Evolutionary conservation across 306 rosid species (phyloP).

Genomic region (barrel medic (Medicago truncatula)): MtrunA17r5.0-ANR NC_053045.1:42647501-42648000

Average conservation of each 20-base stretch:
- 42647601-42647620: conserved; percentile 44
- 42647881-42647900: too few relatives aligned
- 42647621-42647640: conserved; percentile 65
- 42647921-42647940: too few relatives aligned
- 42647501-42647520: too few relatives aligned
- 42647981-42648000: too few relatives aligned
- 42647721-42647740: conserved; percentile 72
- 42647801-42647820: neutral
- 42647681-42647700: conserved; percentile 78
- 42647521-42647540: conserved; percentile 44
- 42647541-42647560: neutral
- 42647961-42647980: too few relatives aligned
- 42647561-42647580: neutral
- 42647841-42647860: too few relatives aligned
- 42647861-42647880: too few relatives aligned
- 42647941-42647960: too few relatives aligned
- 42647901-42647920: too few relatives aligned
- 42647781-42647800: conserved; percentile 81
- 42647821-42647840: too few relatives aligned
- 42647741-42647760: conserved; percentile 85
- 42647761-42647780: conserved; percentile 78
- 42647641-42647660: conserved; percentile 74
- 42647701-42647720: conserved; percentile 67
- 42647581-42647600: conserved; percentile 48
- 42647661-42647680: conserved; percentile 64